Conservation (phyloP, 768 basidiomycete species). For the Agrocybe chaxingu region DNA sequence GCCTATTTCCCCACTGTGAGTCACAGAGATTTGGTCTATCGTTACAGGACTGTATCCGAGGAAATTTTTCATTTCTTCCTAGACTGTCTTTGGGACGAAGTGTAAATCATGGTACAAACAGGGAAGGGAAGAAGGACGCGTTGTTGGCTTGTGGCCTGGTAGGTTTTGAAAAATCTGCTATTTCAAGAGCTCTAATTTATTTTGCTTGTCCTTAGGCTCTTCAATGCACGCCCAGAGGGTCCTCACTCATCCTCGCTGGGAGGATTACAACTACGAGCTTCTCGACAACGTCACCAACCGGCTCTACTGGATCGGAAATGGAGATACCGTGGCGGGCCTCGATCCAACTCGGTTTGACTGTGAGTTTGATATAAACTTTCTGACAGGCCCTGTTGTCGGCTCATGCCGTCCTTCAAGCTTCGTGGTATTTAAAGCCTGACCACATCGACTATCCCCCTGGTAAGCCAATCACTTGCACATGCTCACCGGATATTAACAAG, state of each 20-base stretch:
- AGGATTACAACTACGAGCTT: constrained; percentile 55
- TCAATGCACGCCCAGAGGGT: constrained; percentile 47
- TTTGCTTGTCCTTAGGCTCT: constrained; percentile 35
- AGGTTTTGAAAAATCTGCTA: constrained; percentile 2
- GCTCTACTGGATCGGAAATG: constrained; percentile 60
- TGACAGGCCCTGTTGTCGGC: neutral
- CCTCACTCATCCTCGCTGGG: constrained; percentile 58
- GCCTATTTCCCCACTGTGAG: constrained; percentile 43
- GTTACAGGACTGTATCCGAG: neutral
- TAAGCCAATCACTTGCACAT: constrained; percentile 16
- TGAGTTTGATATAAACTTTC: neutral
- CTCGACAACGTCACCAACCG: constrained; percentile 42
- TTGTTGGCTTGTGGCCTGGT: constrained; percentile 63
- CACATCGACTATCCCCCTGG: constrained; percentile 45
- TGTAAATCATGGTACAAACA: constrained; percentile 66
- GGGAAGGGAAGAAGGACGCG: constrained; percentile 54
- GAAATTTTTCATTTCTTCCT: neutral
- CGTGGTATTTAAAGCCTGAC: constrained; percentile 41
- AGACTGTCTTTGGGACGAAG: constrained; percentile 58
- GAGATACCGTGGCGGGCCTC: constrained; percentile 51
- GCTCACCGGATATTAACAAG: neutral
- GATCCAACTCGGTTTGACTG: constrained; percentile 30
- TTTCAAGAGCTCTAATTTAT: neutral
- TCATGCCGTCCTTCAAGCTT: constrained; percentile 25
- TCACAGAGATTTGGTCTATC: constrained; percentile 1